phyloP scores from a whole-genome alignment of 495 filamentous ascomycete species.

The Margaritispora aquatica region DNA sequence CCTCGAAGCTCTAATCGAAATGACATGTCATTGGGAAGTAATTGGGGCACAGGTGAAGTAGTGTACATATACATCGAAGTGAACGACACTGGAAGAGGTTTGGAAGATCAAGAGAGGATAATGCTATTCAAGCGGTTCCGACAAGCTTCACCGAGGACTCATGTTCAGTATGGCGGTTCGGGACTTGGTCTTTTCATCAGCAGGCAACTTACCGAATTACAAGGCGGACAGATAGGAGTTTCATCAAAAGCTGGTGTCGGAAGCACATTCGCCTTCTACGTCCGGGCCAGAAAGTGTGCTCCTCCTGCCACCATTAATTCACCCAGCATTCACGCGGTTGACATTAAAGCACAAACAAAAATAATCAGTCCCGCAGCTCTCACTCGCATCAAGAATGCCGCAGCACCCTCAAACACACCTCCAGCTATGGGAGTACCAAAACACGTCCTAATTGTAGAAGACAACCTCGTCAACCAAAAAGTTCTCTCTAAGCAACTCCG shows the following conservation, averaged over 20 bases:
- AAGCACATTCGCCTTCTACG: conserved; percentile 80
- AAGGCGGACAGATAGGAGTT: conserved; percentile 80
- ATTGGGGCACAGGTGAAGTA: conserved; percentile 50
- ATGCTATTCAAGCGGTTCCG: conserved; percentile 55
- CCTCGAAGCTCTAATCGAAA: conserved; percentile 39
- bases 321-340: conserved; percentile 13
- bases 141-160: conserved; percentile 61
- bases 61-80: conserved; percentile 51
- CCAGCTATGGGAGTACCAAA: conserved; percentile 32
- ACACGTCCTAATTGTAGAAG: conserved; percentile 70
- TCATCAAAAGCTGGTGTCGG: conserved; percentile 63
- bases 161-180: conserved; percentile 75
- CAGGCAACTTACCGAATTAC: conserved; percentile 67
- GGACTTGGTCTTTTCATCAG: conserved; percentile 82
- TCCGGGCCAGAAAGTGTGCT: conserved; percentile 41
- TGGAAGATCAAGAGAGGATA: conserved; percentile 48
- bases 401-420: conserved; percentile 41
- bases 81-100: conserved; percentile 53
- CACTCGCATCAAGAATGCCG: conserved; percentile 35
- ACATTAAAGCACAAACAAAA: conserved; percentile 4
- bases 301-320: conserved; percentile 38
- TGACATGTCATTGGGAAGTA: conserved; percentile 44
- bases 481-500: conserved; percentile 59
- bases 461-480: conserved; percentile 75
- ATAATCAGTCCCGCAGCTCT: conserved; percentile 39